Evolutionary conservation across 768 basidiomycete species (phyloP), one percentile per base, ranked within the genome.

Genomic region (Trametes meyenii): DNA sequence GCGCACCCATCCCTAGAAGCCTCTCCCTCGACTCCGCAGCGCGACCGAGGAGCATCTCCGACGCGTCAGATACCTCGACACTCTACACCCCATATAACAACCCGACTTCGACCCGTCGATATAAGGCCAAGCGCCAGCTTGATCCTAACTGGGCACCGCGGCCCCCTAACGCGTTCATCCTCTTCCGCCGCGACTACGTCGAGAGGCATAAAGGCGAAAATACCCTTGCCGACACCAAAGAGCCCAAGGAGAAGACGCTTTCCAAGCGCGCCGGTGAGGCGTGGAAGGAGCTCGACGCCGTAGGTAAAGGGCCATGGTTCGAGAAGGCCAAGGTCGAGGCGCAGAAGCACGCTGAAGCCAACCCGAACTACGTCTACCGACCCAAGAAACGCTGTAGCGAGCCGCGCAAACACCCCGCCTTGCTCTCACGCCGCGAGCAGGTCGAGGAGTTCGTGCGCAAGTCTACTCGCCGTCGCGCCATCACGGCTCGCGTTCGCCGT

Each of bases 211-310:
- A 77, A 44, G 77, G 78, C 4, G 72, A 76, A 35, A 23, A 44
- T 11, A 69, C 68, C 26, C 16, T 61, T 29, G 66, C 65, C 26
- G 38, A 58, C 14, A 68, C 64, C 16, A 52, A 63, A 24, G 81
- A 82, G 60, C 69, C 65, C 14, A 50, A 63, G 24, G 81, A 82
- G 60, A 84, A 85, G 70, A 80, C 83, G 1, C 80, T 94, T 40
- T 91, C 88, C n/a, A 88, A 88, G 66, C 82, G 89, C 49, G 92
- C 91, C 0, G 87, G 83, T 0, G 86, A 87, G 53, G 86, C 88
- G 33, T 95, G 93, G 93, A 80, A 79, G 40, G 75, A 80, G 59
- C 78, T 92, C 14, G 62, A 82, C 0, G 58, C 67, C 0, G 76
- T 78, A 44, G 82, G 84, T 56, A 83, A 75, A 63, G 70, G 79